Evolutionary conservation across 345 rosid species (phyloP).

Genomic region (Rhizophora apiculata): DNA sequence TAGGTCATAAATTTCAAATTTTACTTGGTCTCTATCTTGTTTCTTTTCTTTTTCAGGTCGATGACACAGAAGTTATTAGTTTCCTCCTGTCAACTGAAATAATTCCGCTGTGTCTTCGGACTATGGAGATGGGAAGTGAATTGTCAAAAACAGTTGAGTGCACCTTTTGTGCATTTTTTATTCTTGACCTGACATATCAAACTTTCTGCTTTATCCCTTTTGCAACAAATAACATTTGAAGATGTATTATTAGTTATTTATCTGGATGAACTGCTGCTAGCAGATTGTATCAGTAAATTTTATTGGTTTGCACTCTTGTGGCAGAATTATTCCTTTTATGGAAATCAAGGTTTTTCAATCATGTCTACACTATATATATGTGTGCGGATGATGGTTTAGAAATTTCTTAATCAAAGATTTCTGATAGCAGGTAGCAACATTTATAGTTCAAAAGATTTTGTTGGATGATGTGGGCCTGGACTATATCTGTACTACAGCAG

Average conservation of each 20-base stretch:
- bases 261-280: too few species aligned
- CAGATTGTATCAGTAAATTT: too few species aligned
- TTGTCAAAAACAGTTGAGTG: slow-evolving; percentile 90
- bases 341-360: too few species aligned
- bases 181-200: neutral
- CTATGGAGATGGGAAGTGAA: slow-evolving; percentile 99
- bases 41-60: slow-evolving; percentile 53
- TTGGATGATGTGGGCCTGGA: slow-evolving; percentile 95
- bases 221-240: neutral
- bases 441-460: slow-evolving; percentile 83
- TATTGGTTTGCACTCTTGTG: too few species aligned
- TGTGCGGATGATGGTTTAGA: too few species aligned
- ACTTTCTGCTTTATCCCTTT: neutral
- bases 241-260: neutral
- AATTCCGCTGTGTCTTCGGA: slow-evolving; percentile 85
- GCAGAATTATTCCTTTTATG: too few species aligned
- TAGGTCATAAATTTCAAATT: too few species aligned
- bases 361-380: too few species aligned
- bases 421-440: slow-evolving; percentile 81
- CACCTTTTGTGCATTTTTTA: slow-evolving; percentile 7
- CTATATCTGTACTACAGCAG: slow-evolving; percentile 86
- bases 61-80: slow-evolving; percentile 94
- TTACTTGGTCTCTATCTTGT: neutral
- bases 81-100: slow-evolving; percentile 96
- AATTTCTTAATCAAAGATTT: too few species aligned